Evolutionary conservation across 179 eudicot species (phyloP).

Genomic region (Amaranthus tricolor): DNA sequence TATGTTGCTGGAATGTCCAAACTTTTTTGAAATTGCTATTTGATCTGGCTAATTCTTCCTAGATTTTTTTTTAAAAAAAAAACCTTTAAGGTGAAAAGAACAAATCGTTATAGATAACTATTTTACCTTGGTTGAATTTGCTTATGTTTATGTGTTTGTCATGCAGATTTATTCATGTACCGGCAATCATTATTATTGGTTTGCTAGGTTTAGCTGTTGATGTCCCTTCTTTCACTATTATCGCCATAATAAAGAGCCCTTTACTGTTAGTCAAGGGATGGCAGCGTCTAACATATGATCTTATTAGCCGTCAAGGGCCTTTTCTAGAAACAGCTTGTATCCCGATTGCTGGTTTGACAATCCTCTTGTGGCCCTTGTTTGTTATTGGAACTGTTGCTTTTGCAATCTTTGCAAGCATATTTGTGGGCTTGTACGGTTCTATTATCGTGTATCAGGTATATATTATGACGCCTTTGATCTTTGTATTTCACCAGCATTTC

Average conservation of each 20-base stretch:
- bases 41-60: no score
- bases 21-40: no score
- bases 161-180: slow-evolving; percentile 80
- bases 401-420: slow-evolving; percentile 70
- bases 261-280: slow-evolving; percentile 84
- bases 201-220: slow-evolving; percentile 69
- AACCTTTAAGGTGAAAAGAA: not conserved
- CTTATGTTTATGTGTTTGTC: not conserved
- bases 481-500: not conserved
- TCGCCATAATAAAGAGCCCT: slow-evolving; percentile 81
- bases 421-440: slow-evolving; percentile 78
- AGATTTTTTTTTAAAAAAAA: no score
- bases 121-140: not conserved
- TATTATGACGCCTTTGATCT: not conserved
- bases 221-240: slow-evolving; percentile 69
- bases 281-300: slow-evolving; percentile 81
- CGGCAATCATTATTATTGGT: slow-evolving; percentile 74
- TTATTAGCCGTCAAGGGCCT: slow-evolving; percentile 86
- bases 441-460: slow-evolving; percentile 80
- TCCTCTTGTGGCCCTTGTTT: slow-evolving; percentile 84
- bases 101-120: not conserved
- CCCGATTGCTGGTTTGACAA: slow-evolving; percentile 88
- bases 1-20: no score
- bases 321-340: slow-evolving; percentile 95
- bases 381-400: slow-evolving; percentile 64